Evolutionary conservation across 306 rosid species (phyloP).

Genomic region (Cyamopsis tetragonoloba): DNA sequence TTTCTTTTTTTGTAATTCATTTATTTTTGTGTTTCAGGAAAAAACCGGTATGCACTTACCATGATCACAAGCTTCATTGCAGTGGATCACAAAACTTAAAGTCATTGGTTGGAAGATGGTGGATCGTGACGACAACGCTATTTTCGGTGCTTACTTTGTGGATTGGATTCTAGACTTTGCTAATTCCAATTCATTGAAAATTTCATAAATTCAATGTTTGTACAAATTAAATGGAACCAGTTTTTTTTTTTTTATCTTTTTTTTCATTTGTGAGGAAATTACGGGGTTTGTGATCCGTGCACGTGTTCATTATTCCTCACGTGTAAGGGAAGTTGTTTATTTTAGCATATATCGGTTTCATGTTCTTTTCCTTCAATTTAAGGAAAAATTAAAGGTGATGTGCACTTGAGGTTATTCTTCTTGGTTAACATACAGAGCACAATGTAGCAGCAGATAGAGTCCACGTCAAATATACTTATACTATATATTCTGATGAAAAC

Average conservation of each 20-base stretch:
- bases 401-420: constrained; percentile 1
- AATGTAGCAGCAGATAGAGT: too few relatives aligned
- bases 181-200: not conserved
- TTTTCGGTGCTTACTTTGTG: constrained; percentile 28
- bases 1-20: not conserved
- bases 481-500: too few relatives aligned
- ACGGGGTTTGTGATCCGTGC: not conserved
- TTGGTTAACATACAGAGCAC: not conserved
- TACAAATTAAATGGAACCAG: constrained; percentile 18
- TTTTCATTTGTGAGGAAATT: not conserved
- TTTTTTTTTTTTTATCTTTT: not conserved
- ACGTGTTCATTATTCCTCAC: not conserved
- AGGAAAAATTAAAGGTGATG: constrained; percentile 3
- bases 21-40: constrained; percentile 39
- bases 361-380: constrained; percentile 12
- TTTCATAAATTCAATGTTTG: not conserved
- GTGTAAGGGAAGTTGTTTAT: constrained; percentile 25
- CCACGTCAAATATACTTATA: too few relatives aligned
- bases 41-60: constrained; percentile 61
- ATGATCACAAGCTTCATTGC: constrained; percentile 55
- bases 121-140: constrained; percentile 25
- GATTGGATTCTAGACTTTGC: constrained; percentile 13
- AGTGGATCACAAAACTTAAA: constrained; percentile 51
- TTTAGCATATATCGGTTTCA: not conserved
- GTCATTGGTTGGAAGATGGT: constrained; percentile 43